Evolutionary conservation across 192 early-diverging fungal species (phyloP).

Genomic region (Dissophora ornata): DNA sequence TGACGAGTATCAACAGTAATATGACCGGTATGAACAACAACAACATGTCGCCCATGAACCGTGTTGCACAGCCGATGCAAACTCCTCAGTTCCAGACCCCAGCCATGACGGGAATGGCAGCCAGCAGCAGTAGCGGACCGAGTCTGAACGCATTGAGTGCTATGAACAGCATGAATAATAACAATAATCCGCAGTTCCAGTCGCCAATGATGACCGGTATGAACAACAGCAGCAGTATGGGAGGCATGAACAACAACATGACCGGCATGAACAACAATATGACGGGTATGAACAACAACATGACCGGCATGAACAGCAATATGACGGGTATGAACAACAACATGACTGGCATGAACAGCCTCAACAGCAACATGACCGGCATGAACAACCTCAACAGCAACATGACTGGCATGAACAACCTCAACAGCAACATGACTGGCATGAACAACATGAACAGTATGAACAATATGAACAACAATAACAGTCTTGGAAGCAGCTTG

Average conservation of each 20-base stretch:
- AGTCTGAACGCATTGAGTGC: slow-evolving; percentile 30
- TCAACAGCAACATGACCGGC: slow-evolving; percentile 30
- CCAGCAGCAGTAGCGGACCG: slow-evolving; percentile 19
- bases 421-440: slow-evolving; percentile 29
- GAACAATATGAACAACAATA: slow-evolving; percentile 18
- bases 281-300: slow-evolving; percentile 1
- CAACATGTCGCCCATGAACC: slow-evolving; percentile 21
- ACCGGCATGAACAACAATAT: slow-evolving; percentile 21
- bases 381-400: slow-evolving; percentile 16
- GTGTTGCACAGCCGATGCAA: slow-evolving; percentile 24
- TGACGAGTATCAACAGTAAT: slow-evolving; percentile 26
- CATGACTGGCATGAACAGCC: slow-evolving; percentile 24
- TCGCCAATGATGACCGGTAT: slow-evolving; percentile 32
- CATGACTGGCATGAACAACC: slow-evolving; percentile 22
- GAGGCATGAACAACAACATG: slow-evolving; percentile 27
- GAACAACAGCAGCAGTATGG: slow-evolving; percentile 32
- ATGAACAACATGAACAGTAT: slow-evolving; percentile 38
- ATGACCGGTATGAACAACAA: slow-evolving; percentile 36
- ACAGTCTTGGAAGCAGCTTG: slow-evolving; percentile 9
- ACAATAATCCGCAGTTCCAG: slow-evolving; percentile 11
- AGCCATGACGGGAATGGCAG: slow-evolving; percentile 34
- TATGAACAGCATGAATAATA: slow-evolving; percentile 18
- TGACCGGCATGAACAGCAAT: slow-evolving; percentile 5
- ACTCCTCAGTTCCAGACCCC: slow-evolving; percentile 30
- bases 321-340: slow-evolving; percentile 20